Evolutionary conservation across 2,329 filamentous ascomycete species (phyloP).

Genomic region (Akanthomyces dipterigenus): DNA sequence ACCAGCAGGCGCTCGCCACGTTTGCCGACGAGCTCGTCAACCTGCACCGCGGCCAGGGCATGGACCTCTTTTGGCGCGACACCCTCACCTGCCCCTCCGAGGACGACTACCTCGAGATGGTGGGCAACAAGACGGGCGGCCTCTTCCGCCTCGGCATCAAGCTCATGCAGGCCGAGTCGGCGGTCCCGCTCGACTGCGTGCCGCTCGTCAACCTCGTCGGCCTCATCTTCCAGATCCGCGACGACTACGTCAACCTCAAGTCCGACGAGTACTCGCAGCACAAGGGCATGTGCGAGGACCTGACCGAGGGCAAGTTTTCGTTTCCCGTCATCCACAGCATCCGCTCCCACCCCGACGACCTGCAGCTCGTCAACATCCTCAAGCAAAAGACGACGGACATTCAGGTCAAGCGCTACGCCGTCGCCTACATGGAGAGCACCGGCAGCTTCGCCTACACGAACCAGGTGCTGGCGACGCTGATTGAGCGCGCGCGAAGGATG

Average conservation of each 20-base stretch:
- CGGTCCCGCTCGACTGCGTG: conserved; percentile 56
- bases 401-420: conserved; percentile 85
- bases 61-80: conserved; percentile 88
- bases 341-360: conserved; percentile 63
- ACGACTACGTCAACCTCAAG: conserved; percentile 88
- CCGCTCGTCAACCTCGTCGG: conserved; percentile 81
- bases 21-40: conserved; percentile 80
- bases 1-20: conserved; percentile 59
- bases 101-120: conserved; percentile 92
- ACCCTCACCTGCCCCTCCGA: conserved; percentile 76
- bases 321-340: conserved; percentile 95
- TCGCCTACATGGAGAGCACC: conserved; percentile 82
- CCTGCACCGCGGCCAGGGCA: conserved; percentile 79
- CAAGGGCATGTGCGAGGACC: conserved; percentile 90
- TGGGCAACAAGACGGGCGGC: conserved; percentile 83
- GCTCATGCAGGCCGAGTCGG: conserved; percentile 74
- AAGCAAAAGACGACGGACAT: conserved; percentile 82
- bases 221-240: conserved; percentile 82
- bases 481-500: conserved; percentile 55
- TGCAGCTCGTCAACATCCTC: conserved; percentile 84
- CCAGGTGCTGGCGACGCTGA: conserved; percentile 57
- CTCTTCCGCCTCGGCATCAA: conserved; percentile 80
- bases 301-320: conserved; percentile 95
- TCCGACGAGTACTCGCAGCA: conserved; percentile 71
- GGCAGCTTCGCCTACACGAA: conserved; percentile 85